These are phyloP conservation scores for Cystofilobasidium ferigula DNA, from an alignment of 768 basidiomycete species.

Conservation along the genomic window DNA sequence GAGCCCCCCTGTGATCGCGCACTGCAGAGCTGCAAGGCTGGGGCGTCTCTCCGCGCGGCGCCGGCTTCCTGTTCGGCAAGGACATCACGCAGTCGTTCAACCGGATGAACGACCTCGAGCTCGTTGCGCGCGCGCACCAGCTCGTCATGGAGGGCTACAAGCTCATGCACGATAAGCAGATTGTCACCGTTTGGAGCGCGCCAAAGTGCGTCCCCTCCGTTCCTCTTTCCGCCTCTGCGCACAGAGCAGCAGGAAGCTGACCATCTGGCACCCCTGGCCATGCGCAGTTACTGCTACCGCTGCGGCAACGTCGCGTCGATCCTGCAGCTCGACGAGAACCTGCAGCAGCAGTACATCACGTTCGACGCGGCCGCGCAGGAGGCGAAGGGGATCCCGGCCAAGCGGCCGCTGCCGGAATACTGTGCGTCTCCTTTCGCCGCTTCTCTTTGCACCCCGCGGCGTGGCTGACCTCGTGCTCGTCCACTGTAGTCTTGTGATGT, in stretches of 20 bases:
- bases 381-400: slow-evolving; percentile 38
- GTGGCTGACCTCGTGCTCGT: no score
- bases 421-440: slow-evolving; percentile 21
- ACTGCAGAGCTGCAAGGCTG: slow-evolving; percentile 69
- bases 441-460: no score
- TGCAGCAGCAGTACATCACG: slow-evolving; percentile 90
- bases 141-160: slow-evolving; percentile 79
- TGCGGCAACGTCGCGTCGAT: slow-evolving; percentile 96
- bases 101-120: slow-evolving; percentile 72
- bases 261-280: not conserved
- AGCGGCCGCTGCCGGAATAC: slow-evolving; percentile 39
- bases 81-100: slow-evolving; percentile 49
- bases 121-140: slow-evolving; percentile 59
- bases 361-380: slow-evolving; percentile 75
- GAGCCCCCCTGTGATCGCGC: not conserved
- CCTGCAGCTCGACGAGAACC: slow-evolving; percentile 81
- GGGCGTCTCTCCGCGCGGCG: slow-evolving; percentile 92
- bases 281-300: slow-evolving; percentile 81
- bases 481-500: no score
- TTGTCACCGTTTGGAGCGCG: slow-evolving; percentile 89
- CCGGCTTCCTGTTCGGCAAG: slow-evolving; percentile 85
- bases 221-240: not conserved
- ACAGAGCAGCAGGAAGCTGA: no score
- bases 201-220: not conserved
- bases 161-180: slow-evolving; percentile 87